Evolutionary conservation across 148 eudicot species (phyloP).

Genomic region (Vaccinium macrocarpon): DNA sequence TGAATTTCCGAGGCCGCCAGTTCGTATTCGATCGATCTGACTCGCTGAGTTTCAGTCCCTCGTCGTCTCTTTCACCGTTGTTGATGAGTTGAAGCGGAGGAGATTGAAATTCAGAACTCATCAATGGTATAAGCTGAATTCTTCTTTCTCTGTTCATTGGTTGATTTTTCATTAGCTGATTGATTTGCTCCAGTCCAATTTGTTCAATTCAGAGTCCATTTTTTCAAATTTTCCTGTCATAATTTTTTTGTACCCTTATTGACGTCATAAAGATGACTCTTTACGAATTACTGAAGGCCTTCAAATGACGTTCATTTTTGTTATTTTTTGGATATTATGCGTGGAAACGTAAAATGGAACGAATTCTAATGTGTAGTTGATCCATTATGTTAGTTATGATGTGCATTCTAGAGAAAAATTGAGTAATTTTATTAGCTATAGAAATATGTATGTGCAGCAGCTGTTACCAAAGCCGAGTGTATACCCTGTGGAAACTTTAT

Average conservation of each 20-base stretch:
- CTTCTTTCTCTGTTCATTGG: slow-evolving; percentile 2
- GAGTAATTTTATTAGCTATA: not conserved
- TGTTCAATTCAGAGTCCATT: slow-evolving; percentile 13
- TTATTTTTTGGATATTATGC: not conserved
- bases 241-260: not conserved
- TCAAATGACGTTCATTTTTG: not conserved
- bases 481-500: too few species aligned
- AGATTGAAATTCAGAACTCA: slow-evolving; percentile 22
- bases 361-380: not conserved
- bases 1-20: slow-evolving; percentile 6
- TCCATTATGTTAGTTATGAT: not conserved
- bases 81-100: slow-evolving; percentile 35
- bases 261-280: not conserved
- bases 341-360: not conserved
- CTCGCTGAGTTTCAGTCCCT: slow-evolving; percentile 25
- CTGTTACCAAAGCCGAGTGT: too few species aligned
- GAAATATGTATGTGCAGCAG: too few species aligned
- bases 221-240: not conserved
- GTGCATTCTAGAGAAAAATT: not conserved
- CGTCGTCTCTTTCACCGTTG: slow-evolving; percentile 18
- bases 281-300: not conserved
- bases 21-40: slow-evolving; percentile 34
- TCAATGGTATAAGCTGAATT: slow-evolving; percentile 32
- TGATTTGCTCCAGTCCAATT: not conserved
- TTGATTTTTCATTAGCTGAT: slow-evolving; percentile 10